Evolutionary conservation across 805 yeast species (phyloP).

Genomic region (Saturnispora besseyi): DNA sequence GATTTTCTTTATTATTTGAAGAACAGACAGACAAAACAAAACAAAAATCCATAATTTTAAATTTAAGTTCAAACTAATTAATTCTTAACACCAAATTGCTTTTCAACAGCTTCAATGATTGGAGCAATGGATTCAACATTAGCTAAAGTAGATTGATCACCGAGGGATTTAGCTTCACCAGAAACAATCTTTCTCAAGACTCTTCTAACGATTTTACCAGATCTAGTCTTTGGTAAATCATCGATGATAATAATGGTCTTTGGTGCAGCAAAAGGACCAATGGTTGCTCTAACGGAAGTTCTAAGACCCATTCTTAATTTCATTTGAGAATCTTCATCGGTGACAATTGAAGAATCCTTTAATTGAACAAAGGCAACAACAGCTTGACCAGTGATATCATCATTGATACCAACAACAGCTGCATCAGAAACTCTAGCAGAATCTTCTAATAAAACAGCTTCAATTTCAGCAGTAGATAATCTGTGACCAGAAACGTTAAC

Average conservation of each 20-base stretch:
- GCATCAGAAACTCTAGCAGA: slow-evolving; percentile 69
- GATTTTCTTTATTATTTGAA: neutral
- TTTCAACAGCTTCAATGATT: slow-evolving; percentile 59
- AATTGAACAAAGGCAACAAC: slow-evolving; percentile 90
- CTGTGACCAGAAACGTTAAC: slow-evolving; percentile 98
- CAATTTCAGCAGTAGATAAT: slow-evolving; percentile 96
- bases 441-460: slow-evolving; percentile 79
- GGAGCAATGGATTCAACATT: slow-evolving; percentile 79
- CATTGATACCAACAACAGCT: slow-evolving; percentile 94
- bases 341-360: slow-evolving; percentile 40
- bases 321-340: slow-evolving; percentile 38
- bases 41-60: neutral
- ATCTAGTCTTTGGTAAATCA: slow-evolving; percentile 96
- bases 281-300: slow-evolving; percentile 82
- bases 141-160: slow-evolving; percentile 83
- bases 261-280: slow-evolving; percentile 96
- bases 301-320: slow-evolving; percentile 65
- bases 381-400: slow-evolving; percentile 96
- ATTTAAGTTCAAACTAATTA: slow-evolving; percentile 6
- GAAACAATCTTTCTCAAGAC: slow-evolving; percentile 86
- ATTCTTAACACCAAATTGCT: slow-evolving; percentile 31
- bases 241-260: slow-evolving; percentile 70
- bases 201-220: slow-evolving; percentile 98
- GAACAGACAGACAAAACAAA: neutral
- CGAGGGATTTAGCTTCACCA: slow-evolving; percentile 87